These are phyloP conservation scores for Adansonia gregorii DNA, from an alignment of 441 rosid species.

Conservation along the genomic window DNA sequence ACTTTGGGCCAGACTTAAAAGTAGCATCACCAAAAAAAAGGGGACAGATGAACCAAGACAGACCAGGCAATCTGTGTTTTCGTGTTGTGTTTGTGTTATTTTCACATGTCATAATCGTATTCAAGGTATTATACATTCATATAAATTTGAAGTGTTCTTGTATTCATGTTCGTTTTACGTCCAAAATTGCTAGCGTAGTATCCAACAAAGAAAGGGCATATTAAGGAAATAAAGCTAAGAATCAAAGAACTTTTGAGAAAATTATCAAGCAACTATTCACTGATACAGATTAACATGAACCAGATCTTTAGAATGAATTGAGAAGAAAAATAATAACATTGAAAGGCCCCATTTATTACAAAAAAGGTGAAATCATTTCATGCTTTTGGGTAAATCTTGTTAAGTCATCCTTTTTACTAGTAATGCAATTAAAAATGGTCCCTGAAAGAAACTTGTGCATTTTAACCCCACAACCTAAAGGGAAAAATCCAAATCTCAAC, in stretches of 20 bases:
- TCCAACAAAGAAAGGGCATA: constrained; percentile 26
- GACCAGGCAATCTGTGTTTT: too few species aligned
- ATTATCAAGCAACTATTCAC: constrained; percentile 21
- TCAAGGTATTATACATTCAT: too few species aligned
- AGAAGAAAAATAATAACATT: not conserved
- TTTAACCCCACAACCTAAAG: constrained; percentile 30
- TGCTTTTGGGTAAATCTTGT: constrained; percentile 29
- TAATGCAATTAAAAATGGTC: constrained; percentile 35
- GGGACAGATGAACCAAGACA: not conserved
- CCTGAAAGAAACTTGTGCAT: constrained; percentile 38
- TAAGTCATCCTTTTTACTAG: constrained; percentile 30
- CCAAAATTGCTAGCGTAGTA: not conserved
- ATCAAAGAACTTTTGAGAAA: constrained; percentile 27
- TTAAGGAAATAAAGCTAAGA: constrained; percentile 23
- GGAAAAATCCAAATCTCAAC: constrained; percentile 33
- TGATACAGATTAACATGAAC: constrained; percentile 24
- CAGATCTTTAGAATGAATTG: constrained; percentile 17
- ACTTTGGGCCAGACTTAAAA: constrained; percentile 20
- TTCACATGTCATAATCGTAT: too few species aligned
- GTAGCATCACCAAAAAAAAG: constrained; percentile 1
- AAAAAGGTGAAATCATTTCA: constrained; percentile 28
- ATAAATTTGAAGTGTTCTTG: too few species aligned
- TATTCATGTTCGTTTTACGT: too few species aligned
- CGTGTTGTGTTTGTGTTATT: too few species aligned
- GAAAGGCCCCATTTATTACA: constrained; percentile 27